Conservation (phyloP, 140 eudicot genomes). For the Anethum foeniculum region DNA sequence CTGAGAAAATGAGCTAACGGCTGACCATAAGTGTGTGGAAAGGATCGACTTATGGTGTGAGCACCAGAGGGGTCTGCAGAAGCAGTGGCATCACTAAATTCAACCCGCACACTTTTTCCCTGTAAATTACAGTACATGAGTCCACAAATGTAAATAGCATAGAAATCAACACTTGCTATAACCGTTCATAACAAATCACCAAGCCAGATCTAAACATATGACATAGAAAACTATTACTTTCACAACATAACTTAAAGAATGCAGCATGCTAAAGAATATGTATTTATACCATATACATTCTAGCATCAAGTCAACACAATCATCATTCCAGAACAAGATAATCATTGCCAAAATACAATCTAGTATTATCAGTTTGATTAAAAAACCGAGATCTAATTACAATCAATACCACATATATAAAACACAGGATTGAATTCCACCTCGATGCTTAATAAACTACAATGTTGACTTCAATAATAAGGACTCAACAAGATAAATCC, state of each 20-base stretch:
- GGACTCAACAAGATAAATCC: not conserved
- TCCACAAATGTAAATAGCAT: not conserved
- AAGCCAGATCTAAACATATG: not conserved
- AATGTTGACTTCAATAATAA: not conserved
- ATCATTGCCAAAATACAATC: not conserved
- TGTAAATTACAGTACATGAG: conserved; percentile 22
- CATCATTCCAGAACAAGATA: not conserved
- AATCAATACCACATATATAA: not conserved
- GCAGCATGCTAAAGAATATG: not conserved
- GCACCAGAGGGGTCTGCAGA: conserved; percentile 84
- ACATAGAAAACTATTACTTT: too few species aligned
- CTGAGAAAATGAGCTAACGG: conserved; percentile 94
- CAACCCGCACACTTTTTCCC: conserved; percentile 95
- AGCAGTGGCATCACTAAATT: conserved; percentile 85
- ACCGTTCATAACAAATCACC: not conserved
- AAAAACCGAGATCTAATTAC: not conserved
- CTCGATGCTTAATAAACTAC: not conserved
- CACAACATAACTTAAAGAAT: not conserved
- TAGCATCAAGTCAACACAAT: not conserved
- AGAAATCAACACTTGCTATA: not conserved
- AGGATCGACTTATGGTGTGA: conserved; percentile 63
- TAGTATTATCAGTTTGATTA: not conserved
- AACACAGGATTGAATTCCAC: not conserved
- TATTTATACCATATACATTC: not conserved
- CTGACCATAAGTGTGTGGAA: conserved; percentile 93